Evolutionary conservation across 352 stramenopile genomes (phyloP), one percentile per base, ranked within the genome.

Genomic region (Phytophthora chlamydospora): DNA sequence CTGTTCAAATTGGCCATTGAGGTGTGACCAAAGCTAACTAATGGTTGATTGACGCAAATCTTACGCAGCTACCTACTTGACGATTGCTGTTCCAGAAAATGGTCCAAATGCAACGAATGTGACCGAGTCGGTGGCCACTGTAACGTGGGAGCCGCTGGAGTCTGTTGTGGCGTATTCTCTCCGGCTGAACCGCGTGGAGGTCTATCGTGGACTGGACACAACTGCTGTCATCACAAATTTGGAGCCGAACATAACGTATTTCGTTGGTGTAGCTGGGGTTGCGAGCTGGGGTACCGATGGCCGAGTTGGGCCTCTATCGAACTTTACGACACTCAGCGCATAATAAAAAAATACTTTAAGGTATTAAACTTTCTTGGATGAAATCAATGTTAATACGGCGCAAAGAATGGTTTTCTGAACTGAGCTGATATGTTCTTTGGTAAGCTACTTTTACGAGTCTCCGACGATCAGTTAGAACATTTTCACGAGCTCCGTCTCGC

Each of bases 231-330:
- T 95, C 45, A 43, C 60, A 0, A 71, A 71, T 9, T 52, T 95
- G 2, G 33, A 83, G 58, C 64, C 80, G 2, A 92, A 90, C 39
- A 61, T 83, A 29, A 95, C 82, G 6, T 95, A 93, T 54, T 95
- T 89, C 31, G 35, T 89, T 19, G 73, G 68, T 3, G 78, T 95
- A n/a, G 81, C 80, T 4, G 85, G 78, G 9, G 71, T 95, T 19
- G 80, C 76, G 1, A 69, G 58, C 17, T 89, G 79, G 73, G 85
- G 85, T 10, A 89, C 73, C 0, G 64, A 91, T 53, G 84, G 85
- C 29, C 61, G 66, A 48, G 61, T 76, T 19, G 73, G 85, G 11
- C 78, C 82, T 17, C 51, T 71, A 50, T 59, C 68, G 34, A 95
- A 95, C 50, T 95, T 95, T 46, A 90, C 85, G 1, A 93, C 82